Base-by-base conservation (phyloP, 352 stramenopile genomes). In the Phytophthora ramorum region DNA sequence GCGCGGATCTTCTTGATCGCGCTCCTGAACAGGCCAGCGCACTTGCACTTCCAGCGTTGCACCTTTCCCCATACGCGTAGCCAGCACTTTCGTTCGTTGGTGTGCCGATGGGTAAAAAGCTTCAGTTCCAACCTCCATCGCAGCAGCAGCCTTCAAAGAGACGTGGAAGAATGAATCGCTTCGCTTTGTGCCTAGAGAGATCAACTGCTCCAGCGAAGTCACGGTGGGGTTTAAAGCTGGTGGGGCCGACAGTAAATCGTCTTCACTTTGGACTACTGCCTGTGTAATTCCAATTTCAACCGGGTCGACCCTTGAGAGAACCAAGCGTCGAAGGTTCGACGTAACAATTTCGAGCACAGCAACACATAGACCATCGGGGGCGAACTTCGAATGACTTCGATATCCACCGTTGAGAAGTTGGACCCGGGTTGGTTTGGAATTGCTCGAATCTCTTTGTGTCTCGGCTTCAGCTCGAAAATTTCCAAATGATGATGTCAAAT, bases 11-110 rank as follows among this genome's bases (percentile, higher is more conserved):
- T 96, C 89, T 63, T 96, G 89, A 32, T 93, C 87, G 4, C 85
- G 81, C 53, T 96, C 89, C 63, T 93, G 82, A 16, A 95, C 89
- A 32, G 89, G 89, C 89, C 89, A 96, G 19, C 85, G 87, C 34
- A 96, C 81, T 71, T 96, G 89, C 7, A 95, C 75, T 60, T 96
- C 89, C 16, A 96, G 67, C 10, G 85, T 96, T 35, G 89, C 85
- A 26, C 89, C 87, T 19, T 84, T 90, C 19, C 87, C 89, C 89
- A 96, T 96, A 12, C 87, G 83, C 9, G 81, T 91, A 35, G 87
- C 89, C 44, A 96, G 54, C 20, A 96, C 73, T 66, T 89, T 81
- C 2, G 89, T 96, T 30, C 89, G 82, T 45, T 95, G 86, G 19
- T 95, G 74, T n/a, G 87, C 73, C 20, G 87, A 95, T 28, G 89